These are phyloP conservation scores for Nigrospora osmanthi DNA, from an alignment of 2,329 filamentous ascomycete species.

Conservation along the genomic window DNA sequence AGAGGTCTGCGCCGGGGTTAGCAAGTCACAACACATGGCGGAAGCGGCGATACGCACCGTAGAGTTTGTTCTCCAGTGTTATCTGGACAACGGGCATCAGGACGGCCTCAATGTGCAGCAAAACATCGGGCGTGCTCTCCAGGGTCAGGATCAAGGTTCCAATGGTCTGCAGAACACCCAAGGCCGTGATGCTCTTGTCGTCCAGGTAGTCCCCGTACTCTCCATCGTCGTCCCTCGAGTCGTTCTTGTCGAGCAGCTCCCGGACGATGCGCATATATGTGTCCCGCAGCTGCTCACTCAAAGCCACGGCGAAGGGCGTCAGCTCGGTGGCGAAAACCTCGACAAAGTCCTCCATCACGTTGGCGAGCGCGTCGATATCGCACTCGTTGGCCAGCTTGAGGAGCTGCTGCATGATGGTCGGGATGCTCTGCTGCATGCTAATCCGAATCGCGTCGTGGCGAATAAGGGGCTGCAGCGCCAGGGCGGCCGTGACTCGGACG, in stretches of 20 bases:
- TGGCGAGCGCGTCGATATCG: constrained; percentile 92
- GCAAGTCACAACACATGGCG: not conserved
- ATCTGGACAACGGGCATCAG: constrained; percentile 96
- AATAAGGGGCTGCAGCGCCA: constrained; percentile 92
- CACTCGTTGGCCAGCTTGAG: constrained; percentile 96
- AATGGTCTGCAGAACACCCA: constrained; percentile 95
- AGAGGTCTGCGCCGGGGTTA: constrained; percentile 56
- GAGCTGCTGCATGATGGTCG: constrained; percentile 98
- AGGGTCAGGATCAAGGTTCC: constrained; percentile 93
- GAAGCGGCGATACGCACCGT: constrained; percentile 47
- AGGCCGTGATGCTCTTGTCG: constrained; percentile 95
- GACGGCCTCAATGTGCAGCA: constrained; percentile 89
- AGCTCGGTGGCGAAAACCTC: constrained; percentile 97
- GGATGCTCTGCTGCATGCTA: constrained; percentile 96
- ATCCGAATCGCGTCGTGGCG: constrained; percentile 88
- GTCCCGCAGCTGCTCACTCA: constrained; percentile 91
- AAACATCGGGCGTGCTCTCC: constrained; percentile 92
- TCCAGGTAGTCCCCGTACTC: constrained; percentile 86
- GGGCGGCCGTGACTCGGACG: constrained; percentile 86
- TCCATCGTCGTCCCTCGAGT: constrained; percentile 68
- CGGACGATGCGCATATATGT: constrained; percentile 92
- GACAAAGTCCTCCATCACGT: constrained; percentile 99
- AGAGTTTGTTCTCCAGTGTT: constrained; percentile 95
- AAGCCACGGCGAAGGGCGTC: constrained; percentile 90
- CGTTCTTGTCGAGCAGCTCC: constrained; percentile 83